Percentiles rank a stretch among this genome's conserved stretches.
phyloP scores from a whole-genome alignment of 177 flowering plant genomes.

The Vitis hybrid region DNA sequence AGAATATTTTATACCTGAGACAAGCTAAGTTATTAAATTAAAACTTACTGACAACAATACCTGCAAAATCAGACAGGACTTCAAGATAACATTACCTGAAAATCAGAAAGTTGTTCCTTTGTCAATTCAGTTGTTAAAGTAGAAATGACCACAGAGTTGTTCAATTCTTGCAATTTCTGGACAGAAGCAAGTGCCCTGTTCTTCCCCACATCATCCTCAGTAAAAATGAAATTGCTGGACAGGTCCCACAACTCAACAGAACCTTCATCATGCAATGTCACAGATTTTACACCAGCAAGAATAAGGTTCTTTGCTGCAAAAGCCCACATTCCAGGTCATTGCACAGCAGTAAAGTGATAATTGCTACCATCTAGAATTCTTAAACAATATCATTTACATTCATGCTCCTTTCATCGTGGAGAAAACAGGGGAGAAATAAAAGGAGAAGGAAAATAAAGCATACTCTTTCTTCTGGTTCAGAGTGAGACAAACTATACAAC shows the following conservation, averaged over 20 bases:
- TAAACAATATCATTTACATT: too few relatives aligned
- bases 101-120: slow-evolving; percentile 70
- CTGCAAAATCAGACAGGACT: too few relatives aligned
- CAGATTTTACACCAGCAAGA: slow-evolving; percentile 96
- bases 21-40: background rate
- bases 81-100: slow-evolving; percentile 52
- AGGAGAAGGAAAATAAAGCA: too few relatives aligned
- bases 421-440: too few relatives aligned
- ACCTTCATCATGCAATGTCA: slow-evolving; percentile 88
- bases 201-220: slow-evolving; percentile 81
- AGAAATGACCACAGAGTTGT: slow-evolving; percentile 71
- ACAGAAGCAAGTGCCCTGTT: slow-evolving; percentile 85
- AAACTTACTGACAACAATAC: too few relatives aligned
- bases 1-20: too few relatives aligned
- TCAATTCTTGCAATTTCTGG: slow-evolving; percentile 87
- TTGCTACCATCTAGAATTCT: too few relatives aligned
- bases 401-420: too few relatives aligned
- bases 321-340: background rate
- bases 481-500: too few relatives aligned
- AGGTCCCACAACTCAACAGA: slow-evolving; percentile 84
- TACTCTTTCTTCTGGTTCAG: too few relatives aligned
- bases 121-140: slow-evolving; percentile 57
- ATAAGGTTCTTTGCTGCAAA: slow-evolving; percentile 87
- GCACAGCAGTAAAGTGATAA: too few relatives aligned
- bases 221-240: slow-evolving; percentile 79